These are phyloP conservation scores for Wickerhamomyces pijperi DNA, from an alignment of 805 yeast species.

Conservation along the genomic window DNA sequence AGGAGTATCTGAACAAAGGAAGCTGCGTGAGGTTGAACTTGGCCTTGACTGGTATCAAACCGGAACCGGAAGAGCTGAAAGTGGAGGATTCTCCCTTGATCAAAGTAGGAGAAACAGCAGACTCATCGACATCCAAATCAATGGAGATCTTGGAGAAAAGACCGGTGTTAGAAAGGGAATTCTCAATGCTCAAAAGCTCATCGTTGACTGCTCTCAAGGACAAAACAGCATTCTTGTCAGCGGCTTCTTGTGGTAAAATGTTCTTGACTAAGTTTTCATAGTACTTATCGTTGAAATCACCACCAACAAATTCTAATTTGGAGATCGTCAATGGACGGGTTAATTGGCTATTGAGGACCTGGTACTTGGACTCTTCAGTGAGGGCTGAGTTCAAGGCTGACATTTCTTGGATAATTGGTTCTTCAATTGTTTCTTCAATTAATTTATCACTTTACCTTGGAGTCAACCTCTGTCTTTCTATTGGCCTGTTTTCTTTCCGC, in stretches of 20 bases:
- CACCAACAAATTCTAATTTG: slow-evolving; percentile 14
- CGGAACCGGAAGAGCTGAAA: not conserved
- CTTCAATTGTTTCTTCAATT: too few species aligned
- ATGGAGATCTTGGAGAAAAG: slow-evolving; percentile 31
- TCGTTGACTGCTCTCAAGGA: slow-evolving; percentile 31
- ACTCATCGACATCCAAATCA: slow-evolving; percentile 28
- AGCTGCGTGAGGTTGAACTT: slow-evolving; percentile 27
- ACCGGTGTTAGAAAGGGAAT: slow-evolving; percentile 30
- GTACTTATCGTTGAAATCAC: slow-evolving; percentile 30
- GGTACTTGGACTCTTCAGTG: slow-evolving; percentile 1
- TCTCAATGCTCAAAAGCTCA: slow-evolving; percentile 21
- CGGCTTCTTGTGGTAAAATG: slow-evolving; percentile 21
- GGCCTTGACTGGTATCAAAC: slow-evolving; percentile 34
- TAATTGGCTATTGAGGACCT: slow-evolving; percentile 7
- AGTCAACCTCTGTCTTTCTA: too few species aligned
- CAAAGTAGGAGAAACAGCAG: slow-evolving; percentile 6
- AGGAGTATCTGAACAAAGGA: slow-evolving; percentile 19
- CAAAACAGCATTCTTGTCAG: slow-evolving; percentile 16
- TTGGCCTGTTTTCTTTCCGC: slow-evolving; percentile 1
- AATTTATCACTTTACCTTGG: too few species aligned
- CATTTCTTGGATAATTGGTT: not conserved
- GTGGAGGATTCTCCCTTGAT: slow-evolving; percentile 3
- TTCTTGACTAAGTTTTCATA: slow-evolving; percentile 30
- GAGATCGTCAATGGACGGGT: slow-evolving; percentile 13
- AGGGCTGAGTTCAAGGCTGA: slow-evolving; percentile 1